Base-by-base conservation (phyloP, 2,329 filamentous ascomycete genomes). In the Xylaria hypoxylon region DNA sequence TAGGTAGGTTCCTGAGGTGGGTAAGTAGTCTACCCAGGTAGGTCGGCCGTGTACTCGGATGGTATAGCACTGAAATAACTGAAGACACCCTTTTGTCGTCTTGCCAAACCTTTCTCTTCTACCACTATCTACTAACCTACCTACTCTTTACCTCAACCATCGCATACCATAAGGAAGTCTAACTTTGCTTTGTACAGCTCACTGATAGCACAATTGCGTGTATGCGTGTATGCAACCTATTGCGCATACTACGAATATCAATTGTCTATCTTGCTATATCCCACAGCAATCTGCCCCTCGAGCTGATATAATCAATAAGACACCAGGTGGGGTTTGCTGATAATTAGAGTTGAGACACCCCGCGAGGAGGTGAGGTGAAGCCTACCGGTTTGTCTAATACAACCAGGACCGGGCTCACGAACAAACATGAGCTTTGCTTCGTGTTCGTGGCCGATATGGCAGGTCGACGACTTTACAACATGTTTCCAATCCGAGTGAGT, bases 401-500 rank as follows among this genome's bases (percentile, higher is more conserved):
- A 40, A 50, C 44, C 7, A 59, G 68, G 64, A 65, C 59, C 67
- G 66, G 63, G 67, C 59, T 58, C 45, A 11, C 35, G 61, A 58
- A 67, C 70, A 74, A 75, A 73, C 69, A 76, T 76, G 74, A 73
- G 81, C 72, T 85, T 86, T 77, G 85, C 84, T 75, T 82, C 82
- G 67, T 88, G 86, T 76, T 77, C 80, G 57, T 85, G 83, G 85
- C 85, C 86, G 58, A 79, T 88, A 77, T 91, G 89, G 89, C 82
- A 80, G 69, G 79, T 86, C 68, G 89, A 91, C 78, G 89, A 91
- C 79, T 86, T 91, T 72, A 86, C 83, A 48, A 80, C 81, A 59
- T 90, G 89, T 77, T 89, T 90, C 76, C 86, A 86, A 73, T 82
- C 84, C 80, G 89, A 93, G 91, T 93, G 80, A 78, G 90, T 84